A percentile compares a stretch with the other conserved stretches of the same genome.
phyloP scores from a whole-genome alignment of 805 yeast genomes.

The Torulaspora delbrueckii region DNA sequence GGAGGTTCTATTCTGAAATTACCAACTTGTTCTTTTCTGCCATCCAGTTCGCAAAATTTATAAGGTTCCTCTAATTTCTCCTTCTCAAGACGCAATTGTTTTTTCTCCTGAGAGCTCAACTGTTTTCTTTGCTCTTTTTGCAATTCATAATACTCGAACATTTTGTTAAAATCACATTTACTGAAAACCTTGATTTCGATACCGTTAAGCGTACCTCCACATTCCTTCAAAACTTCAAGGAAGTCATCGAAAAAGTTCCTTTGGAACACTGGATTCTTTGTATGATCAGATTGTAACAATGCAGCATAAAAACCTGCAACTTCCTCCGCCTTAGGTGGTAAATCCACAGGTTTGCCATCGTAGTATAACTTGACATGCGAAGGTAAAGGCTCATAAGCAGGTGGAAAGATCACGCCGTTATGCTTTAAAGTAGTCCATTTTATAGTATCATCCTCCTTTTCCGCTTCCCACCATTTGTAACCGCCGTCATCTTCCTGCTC shows the following conservation, averaged over 20 bases:
- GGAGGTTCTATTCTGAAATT: constrained; percentile 96
- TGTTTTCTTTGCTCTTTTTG: constrained; percentile 68
- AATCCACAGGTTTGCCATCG: constrained; percentile 65
- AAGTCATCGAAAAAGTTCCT: constrained; percentile 85
- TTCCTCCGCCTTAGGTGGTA: constrained; percentile 85
- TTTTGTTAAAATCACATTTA: constrained; percentile 73
- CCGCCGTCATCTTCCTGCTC: constrained; percentile 49
- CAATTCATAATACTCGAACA: constrained; percentile 64
- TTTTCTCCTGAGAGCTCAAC: constrained; percentile 69
- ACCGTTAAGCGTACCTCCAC: constrained; percentile 53
- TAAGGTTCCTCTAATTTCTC: constrained; percentile 75
- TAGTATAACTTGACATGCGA: constrained; percentile 67
- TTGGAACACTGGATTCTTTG: constrained; percentile 78
- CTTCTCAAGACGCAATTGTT: constrained; percentile 61
- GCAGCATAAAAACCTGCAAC: constrained; percentile 96
- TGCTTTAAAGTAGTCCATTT: constrained; percentile 88
- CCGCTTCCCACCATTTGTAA: constrained; percentile 74
- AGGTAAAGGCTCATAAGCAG: constrained; percentile 84
- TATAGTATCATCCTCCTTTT: constrained; percentile 62
- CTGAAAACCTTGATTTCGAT: constrained; percentile 52
- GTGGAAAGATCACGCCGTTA: constrained; percentile 90
- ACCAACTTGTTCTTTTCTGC: constrained; percentile 87
- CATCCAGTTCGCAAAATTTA: constrained; percentile 76
- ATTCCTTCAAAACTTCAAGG: constrained; percentile 56
- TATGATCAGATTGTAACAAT: constrained; percentile 82